Evolutionary conservation across 1,139 yeast species (phyloP), one percentile per base, ranked within the genome.

Genomic region (Kodamaea suecica): DNA sequence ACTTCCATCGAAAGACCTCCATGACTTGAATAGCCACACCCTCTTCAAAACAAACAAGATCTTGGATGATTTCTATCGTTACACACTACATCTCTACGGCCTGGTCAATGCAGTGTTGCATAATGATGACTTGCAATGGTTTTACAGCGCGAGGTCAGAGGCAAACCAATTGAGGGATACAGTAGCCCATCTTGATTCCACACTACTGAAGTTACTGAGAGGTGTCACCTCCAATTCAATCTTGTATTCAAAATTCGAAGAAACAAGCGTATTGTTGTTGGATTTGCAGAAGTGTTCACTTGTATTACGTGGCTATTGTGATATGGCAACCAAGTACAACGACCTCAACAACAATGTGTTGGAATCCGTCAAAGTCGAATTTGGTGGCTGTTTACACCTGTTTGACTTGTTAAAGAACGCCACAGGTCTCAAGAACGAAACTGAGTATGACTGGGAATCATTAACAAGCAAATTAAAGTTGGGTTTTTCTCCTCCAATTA

Each of bases 311-410:
- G 57, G 59, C 27, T 65, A 64, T 33, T 60, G 80, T 8, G 83
- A 76, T 39, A 59, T 80, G 6, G 68, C 84, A 1, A 61, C 70
- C 9, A 81, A 78, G 41, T 80, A 71, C 57, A 61, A 68, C 34
- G 94, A 84, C 47, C 63, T 84, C 25, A 68, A 66, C 35, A 66
- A 66, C 30, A 61, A 61, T 25, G 76, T 80, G 17, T 66, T 83
- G 42, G 62, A 61, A 10, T 70, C 80, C 1, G 66, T 82, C 20
- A 66, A 67, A 23, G 51, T 52, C 13, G 85, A 80, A 43, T 63
- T 80, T 13, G 70, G 66, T 29, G 57, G 57, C 11, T 76, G 82
- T 47, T 20, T 66, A 26, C 61, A 64, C 35, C 52, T 51, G 26
- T 61, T 69, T 24, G 50, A 62, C 37, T 59, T 57, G 33, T 52